phyloP scores from a whole-genome alignment of 495 filamentous ascomycete genomes.

The Geopyxis carbonaria region DNA sequence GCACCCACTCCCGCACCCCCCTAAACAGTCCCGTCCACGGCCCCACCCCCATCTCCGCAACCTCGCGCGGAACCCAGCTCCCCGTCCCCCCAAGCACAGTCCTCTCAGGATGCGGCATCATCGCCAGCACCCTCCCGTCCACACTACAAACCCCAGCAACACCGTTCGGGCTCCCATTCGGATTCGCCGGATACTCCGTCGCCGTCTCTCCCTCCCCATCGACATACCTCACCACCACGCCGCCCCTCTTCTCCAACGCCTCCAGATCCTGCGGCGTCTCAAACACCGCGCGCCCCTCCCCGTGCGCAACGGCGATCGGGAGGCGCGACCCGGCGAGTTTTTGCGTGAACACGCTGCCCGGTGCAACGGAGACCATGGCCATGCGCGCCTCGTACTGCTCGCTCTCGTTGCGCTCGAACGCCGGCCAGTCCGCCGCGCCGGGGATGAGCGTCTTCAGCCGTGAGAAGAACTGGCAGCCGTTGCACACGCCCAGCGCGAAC shows the following conservation, averaged over 20 bases:
- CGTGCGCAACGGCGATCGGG: conserved; percentile 80
- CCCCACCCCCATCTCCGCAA: conserved; percentile 64
- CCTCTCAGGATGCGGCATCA: conserved; percentile 95
- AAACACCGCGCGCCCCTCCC: conserved; percentile 78
- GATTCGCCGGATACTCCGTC: conserved; percentile 76
- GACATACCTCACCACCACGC: conserved; percentile 59
- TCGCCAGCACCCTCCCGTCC: conserved; percentile 73
- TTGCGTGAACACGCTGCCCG: conserved; percentile 73
- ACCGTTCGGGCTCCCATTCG: conserved; percentile 77
- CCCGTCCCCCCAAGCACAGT: conserved; percentile 71
- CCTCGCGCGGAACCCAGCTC: conserved; percentile 52
- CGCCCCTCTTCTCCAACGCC: conserved; percentile 26
- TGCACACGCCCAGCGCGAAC: conserved; percentile 89
- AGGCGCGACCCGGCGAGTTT: conserved; percentile 73
- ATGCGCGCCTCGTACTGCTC: conserved; percentile 88
- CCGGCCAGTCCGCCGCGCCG: conserved; percentile 69
- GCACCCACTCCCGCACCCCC: conserved; percentile 72
- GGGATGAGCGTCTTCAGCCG: conserved; percentile 72
- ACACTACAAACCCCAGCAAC: conserved; percentile 65
- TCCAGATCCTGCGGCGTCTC: conserved; percentile 34
- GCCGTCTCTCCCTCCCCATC: conserved; percentile 63
- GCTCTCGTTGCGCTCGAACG: conserved; percentile 66
- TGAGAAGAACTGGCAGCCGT: conserved; percentile 90
- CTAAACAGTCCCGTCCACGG: conserved; percentile 74
- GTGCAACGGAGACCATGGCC: conserved; percentile 54